Evolutionary conservation across 768 basidiomycete species (phyloP).

Genomic region (Boletus coccyginus): DNA sequence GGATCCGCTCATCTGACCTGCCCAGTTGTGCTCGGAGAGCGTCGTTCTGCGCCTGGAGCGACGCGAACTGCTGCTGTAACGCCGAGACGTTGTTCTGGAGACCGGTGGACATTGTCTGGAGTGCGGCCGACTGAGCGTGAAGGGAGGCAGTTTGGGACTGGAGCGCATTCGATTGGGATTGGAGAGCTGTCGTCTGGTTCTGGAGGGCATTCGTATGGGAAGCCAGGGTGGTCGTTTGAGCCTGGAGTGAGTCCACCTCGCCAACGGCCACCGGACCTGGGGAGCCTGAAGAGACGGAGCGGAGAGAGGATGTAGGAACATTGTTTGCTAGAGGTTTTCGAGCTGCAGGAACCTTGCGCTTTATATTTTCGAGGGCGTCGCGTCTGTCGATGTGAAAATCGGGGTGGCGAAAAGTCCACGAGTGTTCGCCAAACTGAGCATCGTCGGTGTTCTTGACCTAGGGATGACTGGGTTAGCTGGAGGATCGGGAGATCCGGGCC

Average conservation of each 20-base stretch:
- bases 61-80: constrained; percentile 29
- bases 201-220: constrained; percentile 32
- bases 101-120: constrained; percentile 31
- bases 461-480: neutral
- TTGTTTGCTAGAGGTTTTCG: constrained; percentile 29
- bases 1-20: constrained; percentile 50
- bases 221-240: constrained; percentile 26
- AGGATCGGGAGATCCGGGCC: constrained; percentile 2
- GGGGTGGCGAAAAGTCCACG: constrained; percentile 54
- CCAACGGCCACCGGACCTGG: constrained; percentile 23
- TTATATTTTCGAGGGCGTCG: constrained; percentile 62
- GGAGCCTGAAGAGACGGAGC: constrained; percentile 24
- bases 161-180: constrained; percentile 29
- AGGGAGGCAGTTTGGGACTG: constrained; percentile 31
- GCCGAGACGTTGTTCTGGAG: constrained; percentile 26
- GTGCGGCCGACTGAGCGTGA: constrained; percentile 33
- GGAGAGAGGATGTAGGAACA: constrained; percentile 27
- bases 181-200: constrained; percentile 26
- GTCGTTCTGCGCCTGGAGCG: constrained; percentile 30
- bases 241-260: constrained; percentile 28
- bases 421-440: constrained; percentile 61
- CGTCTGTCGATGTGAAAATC: constrained; percentile 51
- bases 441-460: constrained; percentile 85
- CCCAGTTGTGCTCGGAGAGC: constrained; percentile 29
- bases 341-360: constrained; percentile 51